Evolutionary conservation across 2,329 filamentous ascomycete species (phyloP).

Genomic region (Rutstroemia sp.): DNA sequence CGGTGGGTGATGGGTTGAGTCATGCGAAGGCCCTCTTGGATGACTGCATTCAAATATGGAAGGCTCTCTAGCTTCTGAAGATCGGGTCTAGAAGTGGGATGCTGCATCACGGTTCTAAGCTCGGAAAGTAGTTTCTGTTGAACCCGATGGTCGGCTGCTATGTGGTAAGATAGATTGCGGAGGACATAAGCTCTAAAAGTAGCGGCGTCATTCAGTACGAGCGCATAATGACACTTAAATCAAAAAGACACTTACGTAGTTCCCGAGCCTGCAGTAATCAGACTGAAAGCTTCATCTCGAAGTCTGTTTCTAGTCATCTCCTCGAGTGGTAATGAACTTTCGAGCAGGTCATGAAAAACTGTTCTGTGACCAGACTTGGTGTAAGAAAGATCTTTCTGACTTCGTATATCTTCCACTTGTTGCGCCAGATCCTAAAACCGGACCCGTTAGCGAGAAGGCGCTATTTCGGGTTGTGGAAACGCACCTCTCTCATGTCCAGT

Average conservation of each 20-base stretch:
- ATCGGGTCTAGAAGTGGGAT: not conserved
- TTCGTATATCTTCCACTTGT: slow-evolving; percentile 1
- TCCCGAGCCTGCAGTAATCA: slow-evolving; percentile 30
- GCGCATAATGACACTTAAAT: too few species aligned
- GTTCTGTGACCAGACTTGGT: not conserved
- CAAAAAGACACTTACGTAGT: slow-evolving; percentile 19
- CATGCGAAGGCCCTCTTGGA: slow-evolving; percentile 26
- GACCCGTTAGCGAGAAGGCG: slow-evolving; percentile 26
- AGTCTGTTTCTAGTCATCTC: slow-evolving; percentile 30
- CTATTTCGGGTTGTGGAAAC: not conserved
- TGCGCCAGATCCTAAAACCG: slow-evolving; percentile 14
- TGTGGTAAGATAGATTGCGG: slow-evolving; percentile 28
- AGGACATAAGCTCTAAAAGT: slow-evolving; percentile 22
- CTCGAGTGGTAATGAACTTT: slow-evolving; percentile 22
- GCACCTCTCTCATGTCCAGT: not conserved
- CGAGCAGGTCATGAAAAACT: slow-evolving; percentile 13
- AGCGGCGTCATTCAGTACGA: too few species aligned
- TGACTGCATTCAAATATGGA: slow-evolving; percentile 23
- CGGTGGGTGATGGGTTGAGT: not conserved
- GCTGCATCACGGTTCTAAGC: slow-evolving; percentile 18
- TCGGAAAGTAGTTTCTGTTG: slow-evolving; percentile 27
- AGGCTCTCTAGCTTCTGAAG: slow-evolving; percentile 17
- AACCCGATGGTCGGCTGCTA: slow-evolving; percentile 29
- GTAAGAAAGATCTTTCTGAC: not conserved
- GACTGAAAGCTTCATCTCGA: slow-evolving; percentile 27